Conservation (phyloP, 1,284 basidiomycete genomes). For the Ceratobasidium theobromae region DNA sequence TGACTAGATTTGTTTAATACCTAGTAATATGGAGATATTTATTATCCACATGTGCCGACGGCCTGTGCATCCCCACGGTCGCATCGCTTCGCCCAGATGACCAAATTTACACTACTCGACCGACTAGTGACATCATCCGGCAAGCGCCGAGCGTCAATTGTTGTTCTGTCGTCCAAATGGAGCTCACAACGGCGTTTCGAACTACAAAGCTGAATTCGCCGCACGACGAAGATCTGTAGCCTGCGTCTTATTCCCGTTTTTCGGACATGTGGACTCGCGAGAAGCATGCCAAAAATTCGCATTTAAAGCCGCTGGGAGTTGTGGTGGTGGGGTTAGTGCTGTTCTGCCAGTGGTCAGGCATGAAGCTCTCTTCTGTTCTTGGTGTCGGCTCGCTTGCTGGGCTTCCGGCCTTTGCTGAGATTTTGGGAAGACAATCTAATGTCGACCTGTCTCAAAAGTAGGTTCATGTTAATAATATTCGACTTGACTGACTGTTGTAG, state of each 20-base stretch:
- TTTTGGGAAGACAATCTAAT: neutral
- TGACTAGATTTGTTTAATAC: neutral
- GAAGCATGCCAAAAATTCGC: neutral
- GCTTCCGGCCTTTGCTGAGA: neutral
- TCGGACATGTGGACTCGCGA: neutral
- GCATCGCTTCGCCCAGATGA: neutral
- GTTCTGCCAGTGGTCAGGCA: neutral
- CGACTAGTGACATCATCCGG: neutral
- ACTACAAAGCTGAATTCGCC: neutral
- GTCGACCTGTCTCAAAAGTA: slow-evolving; percentile 6
- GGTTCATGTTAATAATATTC: neutral
- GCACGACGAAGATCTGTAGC: neutral
- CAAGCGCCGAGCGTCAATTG: neutral
- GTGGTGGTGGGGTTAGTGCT: neutral
- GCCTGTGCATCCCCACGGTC: neutral
- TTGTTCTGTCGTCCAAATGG: neutral
- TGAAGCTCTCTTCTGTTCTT: neutral
- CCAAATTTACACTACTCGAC: neutral
- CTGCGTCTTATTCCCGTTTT: neutral
- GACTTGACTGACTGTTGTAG: neutral
- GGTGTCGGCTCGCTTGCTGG: neutral
- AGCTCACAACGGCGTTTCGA: neutral
- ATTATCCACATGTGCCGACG: neutral
- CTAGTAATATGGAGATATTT: neutral
- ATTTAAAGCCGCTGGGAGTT: neutral